Percentiles rank a stretch among this genome's conserved stretches.
Conservation (phyloP, 2,329 filamentous ascomycete species). For the Periconia digitata region DNA sequence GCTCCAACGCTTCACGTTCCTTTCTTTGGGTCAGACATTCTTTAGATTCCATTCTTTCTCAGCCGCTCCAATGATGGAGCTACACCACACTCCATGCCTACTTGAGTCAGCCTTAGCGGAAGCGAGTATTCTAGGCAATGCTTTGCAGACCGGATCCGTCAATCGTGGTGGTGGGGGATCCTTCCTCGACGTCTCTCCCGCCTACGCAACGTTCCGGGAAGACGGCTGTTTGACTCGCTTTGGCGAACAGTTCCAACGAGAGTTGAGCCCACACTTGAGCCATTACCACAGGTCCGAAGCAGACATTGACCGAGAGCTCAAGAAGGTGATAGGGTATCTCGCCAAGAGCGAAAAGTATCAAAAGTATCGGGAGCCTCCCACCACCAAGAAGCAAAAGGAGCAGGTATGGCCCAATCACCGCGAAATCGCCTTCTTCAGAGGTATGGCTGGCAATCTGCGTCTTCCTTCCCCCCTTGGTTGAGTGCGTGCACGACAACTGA, state of each 20-base stretch:
- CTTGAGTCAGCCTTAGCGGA: slow-evolving; percentile 42
- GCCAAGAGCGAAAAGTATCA: slow-evolving; percentile 45
- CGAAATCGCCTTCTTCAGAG: slow-evolving; percentile 52
- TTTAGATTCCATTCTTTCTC: slow-evolving; percentile 39
- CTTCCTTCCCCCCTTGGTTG: neutral
- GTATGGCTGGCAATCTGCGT: slow-evolving; percentile 30
- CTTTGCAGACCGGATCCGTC: slow-evolving; percentile 46
- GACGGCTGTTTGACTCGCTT: slow-evolving; percentile 23
- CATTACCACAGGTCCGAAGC: slow-evolving; percentile 29
- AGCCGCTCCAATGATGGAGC: slow-evolving; percentile 32
- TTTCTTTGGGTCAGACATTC: slow-evolving; percentile 48
- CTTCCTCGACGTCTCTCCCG: too few species aligned
- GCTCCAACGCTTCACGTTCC: slow-evolving; percentile 48
- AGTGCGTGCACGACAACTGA: neutral
- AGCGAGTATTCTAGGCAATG: slow-evolving; percentile 28
- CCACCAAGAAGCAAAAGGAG: slow-evolving; percentile 29
- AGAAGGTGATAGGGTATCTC: slow-evolving; percentile 31
- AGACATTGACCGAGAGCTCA: slow-evolving; percentile 31
- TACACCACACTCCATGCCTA: slow-evolving; percentile 42
- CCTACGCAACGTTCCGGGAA: slow-evolving; percentile 21
- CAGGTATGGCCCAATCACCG: slow-evolving; percentile 52
- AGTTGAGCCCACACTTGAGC: slow-evolving; percentile 25
- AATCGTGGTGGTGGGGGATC: too few species aligned
- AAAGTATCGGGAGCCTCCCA: slow-evolving; percentile 49
- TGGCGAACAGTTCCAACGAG: slow-evolving; percentile 30